phyloP scores from a whole-genome alignment of 768 basidiomycete species.

The Collybia sp. region DNA sequence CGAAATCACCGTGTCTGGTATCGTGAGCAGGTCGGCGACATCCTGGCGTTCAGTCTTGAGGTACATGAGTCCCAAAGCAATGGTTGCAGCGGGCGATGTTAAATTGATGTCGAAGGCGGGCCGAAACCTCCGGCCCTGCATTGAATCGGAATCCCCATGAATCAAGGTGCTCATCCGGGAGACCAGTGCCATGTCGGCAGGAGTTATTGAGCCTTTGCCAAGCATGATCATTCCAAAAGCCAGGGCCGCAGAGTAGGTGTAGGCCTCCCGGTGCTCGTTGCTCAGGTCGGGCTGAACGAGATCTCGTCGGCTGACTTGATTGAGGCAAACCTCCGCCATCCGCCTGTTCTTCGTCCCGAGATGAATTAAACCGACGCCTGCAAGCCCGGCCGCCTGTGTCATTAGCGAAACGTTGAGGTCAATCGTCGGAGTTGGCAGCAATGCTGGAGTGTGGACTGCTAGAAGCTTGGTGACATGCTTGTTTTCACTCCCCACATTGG shows the following conservation, averaged over 20 bases:
- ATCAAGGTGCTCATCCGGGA: constrained; percentile 69
- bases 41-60: constrained; percentile 80
- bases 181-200: constrained; percentile 70
- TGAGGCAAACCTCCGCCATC: constrained; percentile 90
- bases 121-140: constrained; percentile 26
- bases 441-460: constrained; percentile 89
- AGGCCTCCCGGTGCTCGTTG: constrained; percentile 88
- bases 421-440: constrained; percentile 81
- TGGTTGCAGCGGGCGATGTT: constrained; percentile 87
- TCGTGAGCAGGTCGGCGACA: constrained; percentile 77
- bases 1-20: constrained; percentile 76
- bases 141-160: constrained; percentile 59
- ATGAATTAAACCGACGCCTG: constrained; percentile 87
- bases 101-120: constrained; percentile 78
- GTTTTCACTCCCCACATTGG: constrained; percentile 82
- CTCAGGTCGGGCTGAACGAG: constrained; percentile 79
- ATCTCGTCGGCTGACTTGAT: constrained; percentile 75
- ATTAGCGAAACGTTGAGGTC: constrained; percentile 89
- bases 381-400: constrained; percentile 84
- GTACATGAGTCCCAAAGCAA: constrained; percentile 92
- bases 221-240: constrained; percentile 98
- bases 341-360: constrained; percentile 82
- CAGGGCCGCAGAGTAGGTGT: constrained; percentile 83
- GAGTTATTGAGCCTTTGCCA: constrained; percentile 74
- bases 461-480: constrained; percentile 87